Evolutionary conservation across 1,284 basidiomycete species (phyloP).

Genomic region (Sutorius eximius): DNA sequence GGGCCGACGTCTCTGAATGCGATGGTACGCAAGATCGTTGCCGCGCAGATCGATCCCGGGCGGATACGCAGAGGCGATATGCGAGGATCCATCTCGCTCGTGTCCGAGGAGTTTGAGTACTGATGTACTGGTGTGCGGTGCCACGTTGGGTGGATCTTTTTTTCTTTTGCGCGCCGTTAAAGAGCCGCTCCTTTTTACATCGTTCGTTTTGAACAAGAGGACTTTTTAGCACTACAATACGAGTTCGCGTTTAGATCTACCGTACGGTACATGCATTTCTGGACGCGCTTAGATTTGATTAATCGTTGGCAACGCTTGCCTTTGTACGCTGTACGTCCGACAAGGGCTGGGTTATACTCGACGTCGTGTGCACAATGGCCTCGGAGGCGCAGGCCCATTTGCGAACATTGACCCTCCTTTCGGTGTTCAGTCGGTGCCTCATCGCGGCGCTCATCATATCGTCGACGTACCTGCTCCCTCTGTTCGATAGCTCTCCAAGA

Average conservation of each 20-base stretch:
- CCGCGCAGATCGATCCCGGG: slow-evolving; percentile 58
- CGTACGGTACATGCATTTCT: not conserved
- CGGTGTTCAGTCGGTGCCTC: slow-evolving; percentile 25
- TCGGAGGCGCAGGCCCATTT: slow-evolving; percentile 14
- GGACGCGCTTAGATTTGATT: slow-evolving; percentile 4
- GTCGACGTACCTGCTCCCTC: slow-evolving; percentile 35
- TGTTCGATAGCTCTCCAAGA: slow-evolving; percentile 49
- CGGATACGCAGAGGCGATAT: slow-evolving; percentile 60
- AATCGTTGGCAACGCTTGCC: not conserved
- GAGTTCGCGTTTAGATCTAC: not conserved
- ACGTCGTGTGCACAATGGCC: not conserved
- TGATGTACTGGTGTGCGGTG: slow-evolving; percentile 33
- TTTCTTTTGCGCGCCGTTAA: not conserved
- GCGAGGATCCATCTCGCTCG: slow-evolving; percentile 59
- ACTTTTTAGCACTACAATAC: not conserved
- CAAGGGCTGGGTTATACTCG: too few relatives aligned
- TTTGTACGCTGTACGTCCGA: not conserved
- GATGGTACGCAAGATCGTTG: slow-evolving; percentile 67
- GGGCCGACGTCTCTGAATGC: slow-evolving; percentile 75
- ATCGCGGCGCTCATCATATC: slow-evolving; percentile 24
- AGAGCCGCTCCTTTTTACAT: not conserved
- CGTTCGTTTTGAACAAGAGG: slow-evolving; percentile 15
- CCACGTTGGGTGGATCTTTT: not conserved
- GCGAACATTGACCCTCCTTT: slow-evolving; percentile 23
- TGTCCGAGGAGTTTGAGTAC: slow-evolving; percentile 71